Percentiles rank a stretch among this genome's conserved stretches.
phyloP scores from a whole-genome alignment of 73 alveolate species.

The Tetrahymena thermophila region DNA sequence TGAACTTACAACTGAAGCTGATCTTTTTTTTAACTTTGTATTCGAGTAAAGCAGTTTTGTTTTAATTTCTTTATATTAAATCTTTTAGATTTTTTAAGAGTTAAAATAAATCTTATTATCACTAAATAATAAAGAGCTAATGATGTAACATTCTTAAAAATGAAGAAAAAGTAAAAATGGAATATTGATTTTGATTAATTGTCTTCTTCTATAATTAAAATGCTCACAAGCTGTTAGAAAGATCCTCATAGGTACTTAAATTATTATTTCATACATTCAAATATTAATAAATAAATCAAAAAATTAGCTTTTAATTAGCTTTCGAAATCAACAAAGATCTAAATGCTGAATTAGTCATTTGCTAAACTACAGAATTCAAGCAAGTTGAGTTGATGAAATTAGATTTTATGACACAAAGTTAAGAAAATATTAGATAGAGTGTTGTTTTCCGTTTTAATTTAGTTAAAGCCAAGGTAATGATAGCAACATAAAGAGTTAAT shows the following conservation, averaged over 20 bases:
- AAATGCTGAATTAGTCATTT: neutral
- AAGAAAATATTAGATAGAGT: neutral
- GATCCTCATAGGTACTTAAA: neutral
- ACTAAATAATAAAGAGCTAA: neutral
- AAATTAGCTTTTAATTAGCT: neutral
- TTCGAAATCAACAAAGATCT: neutral
- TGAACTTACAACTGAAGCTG: conserved; percentile 1
- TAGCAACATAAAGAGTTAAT: neutral
- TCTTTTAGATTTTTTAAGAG: neutral
- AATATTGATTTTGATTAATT: neutral
- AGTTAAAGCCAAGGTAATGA: neutral
- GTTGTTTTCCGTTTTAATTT: neutral
- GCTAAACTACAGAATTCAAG: neutral
- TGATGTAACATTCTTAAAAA: neutral
- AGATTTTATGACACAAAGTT: neutral
- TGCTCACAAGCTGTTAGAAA: neutral
- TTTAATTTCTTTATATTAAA: no score
- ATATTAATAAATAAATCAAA: neutral
- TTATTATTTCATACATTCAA: neutral
- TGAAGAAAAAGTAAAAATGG: neutral
- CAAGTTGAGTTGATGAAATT: neutral
- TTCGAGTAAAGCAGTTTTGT: neutral
- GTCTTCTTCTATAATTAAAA: neutral
- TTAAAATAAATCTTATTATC: neutral
- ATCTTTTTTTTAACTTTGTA: neutral